Conservation (phyloP, 2,329 filamentous ascomycete species). For the Hypoxylon sp. region DNA sequence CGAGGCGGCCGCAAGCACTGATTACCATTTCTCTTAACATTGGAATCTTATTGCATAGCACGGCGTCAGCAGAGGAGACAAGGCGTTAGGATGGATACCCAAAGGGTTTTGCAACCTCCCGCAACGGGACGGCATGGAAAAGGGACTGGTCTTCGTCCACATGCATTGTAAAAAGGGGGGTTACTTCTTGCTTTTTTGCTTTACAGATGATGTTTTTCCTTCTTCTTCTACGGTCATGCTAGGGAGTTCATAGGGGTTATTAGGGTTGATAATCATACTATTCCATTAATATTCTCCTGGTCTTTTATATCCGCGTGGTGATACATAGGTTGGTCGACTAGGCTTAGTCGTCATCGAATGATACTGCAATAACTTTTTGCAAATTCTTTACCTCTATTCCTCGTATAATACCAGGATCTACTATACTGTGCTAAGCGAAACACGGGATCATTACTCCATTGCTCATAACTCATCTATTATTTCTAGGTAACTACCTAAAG, state of each 20-base stretch:
- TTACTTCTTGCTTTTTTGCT: background rate
- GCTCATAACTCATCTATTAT: background rate
- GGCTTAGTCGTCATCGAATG: background rate
- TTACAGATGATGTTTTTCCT: background rate
- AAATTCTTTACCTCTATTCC: background rate
- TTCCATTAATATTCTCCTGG: background rate
- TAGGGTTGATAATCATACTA: background rate
- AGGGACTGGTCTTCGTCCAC: constrained; percentile 1
- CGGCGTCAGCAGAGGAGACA: background rate
- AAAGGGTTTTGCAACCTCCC: too few relatives aligned
- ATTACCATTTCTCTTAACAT: background rate
- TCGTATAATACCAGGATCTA: background rate
- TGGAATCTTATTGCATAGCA: background rate
- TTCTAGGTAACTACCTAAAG: background rate
- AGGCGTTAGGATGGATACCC: background rate
- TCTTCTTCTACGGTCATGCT: background rate
- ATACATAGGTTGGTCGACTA: background rate
- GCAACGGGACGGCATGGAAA: background rate
- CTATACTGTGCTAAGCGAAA: background rate
- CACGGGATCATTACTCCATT: background rate
- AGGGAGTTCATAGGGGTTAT: background rate
- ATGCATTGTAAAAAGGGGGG: background rate
- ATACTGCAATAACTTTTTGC: background rate
- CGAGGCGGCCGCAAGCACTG: background rate
- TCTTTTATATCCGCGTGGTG: background rate